phyloP scores from a whole-genome alignment of 768 basidiomycete genomes.

The Tulasnella sp. region DNA sequence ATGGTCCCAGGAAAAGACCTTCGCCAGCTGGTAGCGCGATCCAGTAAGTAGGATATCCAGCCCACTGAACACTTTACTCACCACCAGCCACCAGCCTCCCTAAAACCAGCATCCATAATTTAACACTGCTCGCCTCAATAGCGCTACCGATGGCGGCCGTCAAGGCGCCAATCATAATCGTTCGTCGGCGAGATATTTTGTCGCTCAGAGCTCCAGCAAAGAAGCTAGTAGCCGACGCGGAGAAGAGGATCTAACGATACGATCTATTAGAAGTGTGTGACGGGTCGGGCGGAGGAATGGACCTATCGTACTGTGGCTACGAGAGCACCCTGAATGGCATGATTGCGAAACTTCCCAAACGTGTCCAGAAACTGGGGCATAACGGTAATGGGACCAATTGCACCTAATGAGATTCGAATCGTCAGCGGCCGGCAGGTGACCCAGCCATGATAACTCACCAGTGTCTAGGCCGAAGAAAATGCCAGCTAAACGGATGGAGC shows the following conservation, averaged over 20 bases:
- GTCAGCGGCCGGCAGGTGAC: background rate
- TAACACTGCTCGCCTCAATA: slow-evolving; percentile 33
- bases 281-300: background rate
- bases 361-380: slow-evolving; percentile 39
- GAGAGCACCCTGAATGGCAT: slow-evolving; percentile 23
- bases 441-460: slow-evolving; percentile 24
- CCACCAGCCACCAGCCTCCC: slow-evolving; percentile 41
- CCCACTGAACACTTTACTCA: slow-evolving; percentile 7
- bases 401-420: slow-evolving; percentile 16
- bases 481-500: slow-evolving; percentile 25
- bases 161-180: slow-evolving; percentile 38
- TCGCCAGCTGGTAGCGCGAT: slow-evolving; percentile 31
- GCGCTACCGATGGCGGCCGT: slow-evolving; percentile 39
- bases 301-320: slow-evolving; percentile 21
- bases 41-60: background rate
- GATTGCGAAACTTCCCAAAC: slow-evolving; percentile 19
- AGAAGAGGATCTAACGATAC: slow-evolving; percentile 23
- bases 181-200: slow-evolving; percentile 40
- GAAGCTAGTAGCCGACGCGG: slow-evolving; percentile 24
- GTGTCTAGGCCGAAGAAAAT: slow-evolving; percentile 35
- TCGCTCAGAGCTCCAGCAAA: slow-evolving; percentile 38
- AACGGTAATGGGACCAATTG: slow-evolving; percentile 41
- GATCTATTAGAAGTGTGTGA: background rate
- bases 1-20: slow-evolving; percentile 39
- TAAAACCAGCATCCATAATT: slow-evolving; percentile 36